Base-by-base conservation (phyloP, 805 yeast genomes). In the Candida argentea region DNA sequence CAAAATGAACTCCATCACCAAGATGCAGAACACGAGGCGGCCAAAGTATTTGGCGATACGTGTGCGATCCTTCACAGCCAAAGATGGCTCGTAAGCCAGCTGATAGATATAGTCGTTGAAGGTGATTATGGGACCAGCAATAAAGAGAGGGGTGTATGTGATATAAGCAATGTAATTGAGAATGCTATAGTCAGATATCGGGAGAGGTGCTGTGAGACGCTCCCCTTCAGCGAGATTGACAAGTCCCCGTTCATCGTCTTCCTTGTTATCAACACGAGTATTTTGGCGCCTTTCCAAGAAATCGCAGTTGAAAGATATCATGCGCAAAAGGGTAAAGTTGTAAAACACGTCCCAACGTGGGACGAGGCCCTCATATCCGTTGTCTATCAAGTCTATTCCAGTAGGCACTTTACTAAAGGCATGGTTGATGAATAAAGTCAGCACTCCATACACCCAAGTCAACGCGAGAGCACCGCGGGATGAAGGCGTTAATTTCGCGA, bases 321-420 rank as follows among this genome's bases (percentile, higher is more conserved):
- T 73, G 44, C 96, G 68, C 30, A 91, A 64, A 34, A 89, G 57
- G 1, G 94, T 79, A 54, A 93, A 86, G 55, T 91, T 91, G 65
- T 76, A 91, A 42, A 82, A 84, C 3, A 91, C 96, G 48, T 91
- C 96, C 99, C 99, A 91, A 42, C 97, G 67, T 11, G 74, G 65
- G 35, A 91, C 76, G 9, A 87, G 67, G 1, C 97, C 96, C 26
- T 68, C 67, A 40, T 70, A 78, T 1, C 69, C 67, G 16, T 55
- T 41, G 43, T 85, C 94, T 40, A 82, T 50, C 20, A 68, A 55
- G 0, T 61, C 48, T n/a, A 82, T 49, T 0, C 71, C 76, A 26
- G 69, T 65, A 14, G 67, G 68, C 33, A 66, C 63, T 13, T 67
- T 61, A 29, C 86, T 63, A 35, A 63, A 73, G 29, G 56, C 59